Conservation (phyloP, 805 yeast genomes). For the Candida sanyiensis region DNA sequence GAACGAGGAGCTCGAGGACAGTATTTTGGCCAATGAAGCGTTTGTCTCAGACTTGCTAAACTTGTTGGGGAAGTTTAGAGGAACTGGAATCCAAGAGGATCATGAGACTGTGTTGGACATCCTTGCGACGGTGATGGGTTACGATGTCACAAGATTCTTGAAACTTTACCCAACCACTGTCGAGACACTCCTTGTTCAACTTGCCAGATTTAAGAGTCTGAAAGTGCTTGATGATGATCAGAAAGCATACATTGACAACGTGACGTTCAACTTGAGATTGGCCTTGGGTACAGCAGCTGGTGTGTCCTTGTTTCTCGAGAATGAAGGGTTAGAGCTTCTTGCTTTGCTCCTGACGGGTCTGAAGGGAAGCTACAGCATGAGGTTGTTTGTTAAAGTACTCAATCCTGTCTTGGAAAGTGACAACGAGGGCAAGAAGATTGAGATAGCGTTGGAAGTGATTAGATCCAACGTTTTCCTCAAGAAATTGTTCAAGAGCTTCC, state of each 20-base stretch:
- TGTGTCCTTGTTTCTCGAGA: conserved; percentile 10
- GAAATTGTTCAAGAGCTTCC: conserved; percentile 11
- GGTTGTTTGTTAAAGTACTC: conserved; percentile 11
- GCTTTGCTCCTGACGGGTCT: conserved; percentile 7
- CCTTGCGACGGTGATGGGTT: not conserved
- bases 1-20: not conserved
- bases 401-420: conserved; percentile 14
- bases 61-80: not conserved
- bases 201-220: conserved; percentile 4
- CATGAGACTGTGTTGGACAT: conserved; percentile 2
- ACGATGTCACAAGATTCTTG: conserved; percentile 3
- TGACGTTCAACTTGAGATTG: conserved; percentile 9
- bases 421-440: conserved; percentile 11
- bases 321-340: conserved; percentile 20
- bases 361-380: conserved; percentile 10
- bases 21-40: not conserved
- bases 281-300: conserved; percentile 8
- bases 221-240: conserved; percentile 7
- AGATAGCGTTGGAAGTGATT: conserved; percentile 12
- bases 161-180: conserved; percentile 3
- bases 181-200: conserved; percentile 5
- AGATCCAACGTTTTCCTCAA: conserved; percentile 14
- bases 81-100: not conserved
- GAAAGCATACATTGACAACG: conserved; percentile 12
- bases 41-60: conserved; percentile 1